phyloP scores from a whole-genome alignment of 2,329 filamentous ascomycete genomes.

The Penicillium verrucosum region DNA sequence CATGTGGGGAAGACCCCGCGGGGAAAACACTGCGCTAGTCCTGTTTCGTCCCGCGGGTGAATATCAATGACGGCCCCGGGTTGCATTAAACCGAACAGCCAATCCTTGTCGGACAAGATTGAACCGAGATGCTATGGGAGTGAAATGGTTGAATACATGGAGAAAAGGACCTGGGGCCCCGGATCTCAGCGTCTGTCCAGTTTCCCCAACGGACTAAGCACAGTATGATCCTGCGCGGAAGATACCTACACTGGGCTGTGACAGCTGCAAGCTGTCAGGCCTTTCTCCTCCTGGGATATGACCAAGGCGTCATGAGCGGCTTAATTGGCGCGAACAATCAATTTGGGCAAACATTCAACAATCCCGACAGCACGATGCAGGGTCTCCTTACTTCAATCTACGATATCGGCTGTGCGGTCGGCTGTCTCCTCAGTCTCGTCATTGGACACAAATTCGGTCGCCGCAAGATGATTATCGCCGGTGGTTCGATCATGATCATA shows the following conservation, averaged over 20 bases:
- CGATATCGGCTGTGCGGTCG: conserved; percentile 33
- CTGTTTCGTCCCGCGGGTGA: background rate
- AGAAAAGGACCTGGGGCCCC: conserved; percentile 5
- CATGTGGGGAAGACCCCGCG: conserved; percentile 3
- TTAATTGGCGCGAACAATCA: conserved; percentile 46
- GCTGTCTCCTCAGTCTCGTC: conserved; percentile 33
- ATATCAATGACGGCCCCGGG: conserved; percentile 2
- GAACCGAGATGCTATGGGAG: background rate
- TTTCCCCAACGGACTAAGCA: background rate
- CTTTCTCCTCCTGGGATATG: conserved; percentile 25
- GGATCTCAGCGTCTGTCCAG: background rate
- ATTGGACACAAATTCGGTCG: conserved; percentile 45
- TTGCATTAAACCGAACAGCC: conserved; percentile 7
- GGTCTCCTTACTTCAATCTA: conserved; percentile 31
- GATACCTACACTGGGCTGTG: conserved; percentile 22
- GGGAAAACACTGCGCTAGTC: conserved; percentile 2
- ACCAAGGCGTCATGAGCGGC: conserved; percentile 44
- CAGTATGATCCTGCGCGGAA: conserved; percentile 18
- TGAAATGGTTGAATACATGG: background rate
- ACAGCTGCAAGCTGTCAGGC: conserved; percentile 25
- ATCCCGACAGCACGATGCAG: conserved; percentile 38
- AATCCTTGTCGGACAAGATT: conserved; percentile 7
- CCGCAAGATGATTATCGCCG: conserved; percentile 42
- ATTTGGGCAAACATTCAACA: conserved; percentile 39
- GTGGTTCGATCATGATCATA: conserved; percentile 44